Base-by-base conservation (phyloP, 2,329 filamentous ascomycete species). In the Fusarium pseudograminearum region DNA sequence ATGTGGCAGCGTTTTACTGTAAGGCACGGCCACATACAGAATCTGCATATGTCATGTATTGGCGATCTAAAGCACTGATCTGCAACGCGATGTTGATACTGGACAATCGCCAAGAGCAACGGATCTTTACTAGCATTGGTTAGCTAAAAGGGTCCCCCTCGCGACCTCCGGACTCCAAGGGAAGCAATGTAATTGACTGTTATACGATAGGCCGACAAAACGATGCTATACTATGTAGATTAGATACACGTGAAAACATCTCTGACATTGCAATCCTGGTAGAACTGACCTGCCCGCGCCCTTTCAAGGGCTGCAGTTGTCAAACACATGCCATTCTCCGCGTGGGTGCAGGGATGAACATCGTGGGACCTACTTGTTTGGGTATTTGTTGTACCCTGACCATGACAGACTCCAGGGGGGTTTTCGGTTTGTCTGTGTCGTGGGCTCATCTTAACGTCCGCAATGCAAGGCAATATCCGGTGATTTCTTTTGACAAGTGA, bases 371-470 rank as follows among this genome's bases (percentile, higher is more conserved):
- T 65, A 59, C 59, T 58, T 50, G 26, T 67, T 67, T 56, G 20
- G 66, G 50, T 46, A 57, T 56, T 30, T 40, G 24, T 40, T 20
- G 24, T 52, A 34, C 48, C 34, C 48, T 61, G 57, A 62, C 45
- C 59, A 57, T 22, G 44, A 38, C 61, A 38, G 34, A 20, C 48
- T 67, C 51, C 67, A 67, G 69, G 69, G 69, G 67, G 57, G 18
- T 44, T 33, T 31, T 40, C 18, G 44, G 20, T 46, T 31, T 46
- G 44, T 30, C 65, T 65, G 50, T 51, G 50, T 38, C 41, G 57
- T 72, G 70, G 69, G 71, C 71, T 73, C 71, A 73, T 56, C 54
- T 69, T 56, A 41, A 61, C 69, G 69, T 71, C 67, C 69, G 69
- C 64, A 59, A 64, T 48, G 24, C 42, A 54, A 31, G 48, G 22